Evolutionary conservation across 1,284 basidiomycete species (phyloP).

Genomic region (Fistulinella cinereoalba): DNA sequence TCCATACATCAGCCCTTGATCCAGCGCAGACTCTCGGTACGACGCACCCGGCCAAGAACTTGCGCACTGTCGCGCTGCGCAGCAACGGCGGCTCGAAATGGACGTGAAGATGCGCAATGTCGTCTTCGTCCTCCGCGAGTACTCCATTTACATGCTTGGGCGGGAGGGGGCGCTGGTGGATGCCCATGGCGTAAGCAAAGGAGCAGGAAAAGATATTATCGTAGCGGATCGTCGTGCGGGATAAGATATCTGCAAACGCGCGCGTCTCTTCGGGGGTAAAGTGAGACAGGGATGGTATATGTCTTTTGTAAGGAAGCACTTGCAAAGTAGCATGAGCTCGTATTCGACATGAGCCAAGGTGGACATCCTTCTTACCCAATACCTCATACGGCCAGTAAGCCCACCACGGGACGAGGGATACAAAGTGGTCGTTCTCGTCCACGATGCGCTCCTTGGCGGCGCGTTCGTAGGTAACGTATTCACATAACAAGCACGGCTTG

Average conservation of each 20-base stretch:
- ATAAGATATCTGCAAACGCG: slow-evolving; percentile 66
- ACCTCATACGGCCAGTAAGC: slow-evolving; percentile 95
- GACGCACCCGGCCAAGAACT: slow-evolving; percentile 87
- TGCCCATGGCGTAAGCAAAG: slow-evolving; percentile 97
- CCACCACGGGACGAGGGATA: slow-evolving; percentile 94
- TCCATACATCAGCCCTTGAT: slow-evolving; percentile 2
- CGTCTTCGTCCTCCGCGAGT: slow-evolving; percentile 41
- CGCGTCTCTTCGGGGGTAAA: slow-evolving; percentile 60
- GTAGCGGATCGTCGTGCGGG: slow-evolving; percentile 69
- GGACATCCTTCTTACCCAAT: slow-evolving; percentile 55
- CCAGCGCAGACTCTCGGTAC: neutral
- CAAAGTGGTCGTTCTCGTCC: slow-evolving; percentile 75
- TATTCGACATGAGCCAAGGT: neutral
- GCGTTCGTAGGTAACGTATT: slow-evolving; percentile 79
- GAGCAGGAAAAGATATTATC: slow-evolving; percentile 86
- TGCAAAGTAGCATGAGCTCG: slow-evolving; percentile 29
- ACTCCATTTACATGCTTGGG: slow-evolving; percentile 20
- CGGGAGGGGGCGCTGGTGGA: slow-evolving; percentile 78
- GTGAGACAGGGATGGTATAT: slow-evolving; percentile 68
- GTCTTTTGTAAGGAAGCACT: slow-evolving; percentile 78
- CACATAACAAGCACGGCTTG: slow-evolving; percentile 76
- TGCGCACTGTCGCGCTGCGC: slow-evolving; percentile 78
- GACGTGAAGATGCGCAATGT: slow-evolving; percentile 81
- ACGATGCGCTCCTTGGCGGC: slow-evolving; percentile 63
- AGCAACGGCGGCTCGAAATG: slow-evolving; percentile 90